Conservation (phyloP, 495 filamentous ascomycete genomes). For the Choiromyces venosus region DNA sequence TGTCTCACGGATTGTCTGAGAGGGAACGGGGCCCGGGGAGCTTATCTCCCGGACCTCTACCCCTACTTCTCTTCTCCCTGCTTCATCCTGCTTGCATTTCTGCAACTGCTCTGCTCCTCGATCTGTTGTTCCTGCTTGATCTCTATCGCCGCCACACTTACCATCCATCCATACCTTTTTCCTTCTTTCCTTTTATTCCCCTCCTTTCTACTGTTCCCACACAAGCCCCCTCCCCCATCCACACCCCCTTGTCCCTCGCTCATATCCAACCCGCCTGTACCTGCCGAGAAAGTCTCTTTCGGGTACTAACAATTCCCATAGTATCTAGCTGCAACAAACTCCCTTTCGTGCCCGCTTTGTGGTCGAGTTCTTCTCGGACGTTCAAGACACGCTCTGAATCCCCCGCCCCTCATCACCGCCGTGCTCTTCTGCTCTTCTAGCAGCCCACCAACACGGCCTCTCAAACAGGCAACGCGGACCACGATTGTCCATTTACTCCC, state of each 20-base stretch:
- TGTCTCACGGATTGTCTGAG: neutral
- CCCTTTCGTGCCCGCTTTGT: constrained; percentile 19
- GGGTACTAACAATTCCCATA: constrained; percentile 31
- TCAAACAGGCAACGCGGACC: constrained; percentile 21
- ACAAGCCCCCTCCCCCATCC: constrained; percentile 12
- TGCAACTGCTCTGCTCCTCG: neutral
- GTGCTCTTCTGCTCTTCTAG: neutral
- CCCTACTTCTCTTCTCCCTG: neutral
- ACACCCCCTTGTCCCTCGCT: constrained; percentile 9
- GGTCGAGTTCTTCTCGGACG: constrained; percentile 28
- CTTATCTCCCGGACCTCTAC: constrained; percentile 32
- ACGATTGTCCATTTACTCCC: constrained; percentile 20
- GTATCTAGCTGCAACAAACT: constrained; percentile 14
- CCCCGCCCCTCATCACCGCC: constrained; percentile 14
- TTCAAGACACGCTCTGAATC: constrained; percentile 29
- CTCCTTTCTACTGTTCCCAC: constrained; percentile 7
- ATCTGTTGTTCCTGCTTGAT: neutral
- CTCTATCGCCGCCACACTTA: neutral
- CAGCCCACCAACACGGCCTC: constrained; percentile 35
- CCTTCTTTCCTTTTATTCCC: constrained; percentile 26
- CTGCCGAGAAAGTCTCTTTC: constrained; percentile 25
- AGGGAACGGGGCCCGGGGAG: constrained; percentile 7
- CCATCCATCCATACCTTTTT: constrained; percentile 7
- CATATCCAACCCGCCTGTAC: constrained; percentile 24
- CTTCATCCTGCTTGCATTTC: neutral